Conservation (phyloP, 1,284 basidiomycete species). For the Bjerkandera adusta region DNA sequence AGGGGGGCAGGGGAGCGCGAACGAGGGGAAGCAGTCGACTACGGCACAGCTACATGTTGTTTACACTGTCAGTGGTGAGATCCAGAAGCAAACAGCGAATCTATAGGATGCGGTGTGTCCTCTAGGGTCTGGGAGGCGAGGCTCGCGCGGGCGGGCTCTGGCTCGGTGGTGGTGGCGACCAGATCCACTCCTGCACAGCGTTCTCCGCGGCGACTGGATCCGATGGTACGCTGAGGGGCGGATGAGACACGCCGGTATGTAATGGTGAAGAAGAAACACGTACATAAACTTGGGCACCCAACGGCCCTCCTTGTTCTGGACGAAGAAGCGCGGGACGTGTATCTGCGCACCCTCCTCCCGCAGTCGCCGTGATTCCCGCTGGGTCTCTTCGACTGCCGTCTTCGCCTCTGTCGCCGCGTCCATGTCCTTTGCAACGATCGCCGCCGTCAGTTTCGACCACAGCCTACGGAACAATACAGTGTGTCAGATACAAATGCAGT, state of each 20-base stretch:
- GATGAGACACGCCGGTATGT: conserved; percentile 1
- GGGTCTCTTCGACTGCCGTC: conserved; percentile 88
- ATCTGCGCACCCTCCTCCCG: conserved; percentile 75
- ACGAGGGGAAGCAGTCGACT: background rate
- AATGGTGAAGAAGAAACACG: conserved; percentile 12
- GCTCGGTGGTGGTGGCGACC: conserved; percentile 30
- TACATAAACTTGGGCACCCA: conserved; percentile 84
- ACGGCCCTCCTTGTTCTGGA: conserved; percentile 61
- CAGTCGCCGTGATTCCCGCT: conserved; percentile 77
- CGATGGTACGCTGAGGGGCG: conserved; percentile 56
- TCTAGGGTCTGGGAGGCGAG: conserved; percentile 3
- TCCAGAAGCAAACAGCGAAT: background rate
- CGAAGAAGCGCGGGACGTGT: conserved; percentile 81
- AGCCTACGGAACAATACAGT: conserved; percentile 43
- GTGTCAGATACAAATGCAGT: background rate
- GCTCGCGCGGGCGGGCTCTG: conserved; percentile 1
- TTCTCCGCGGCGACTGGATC: conserved; percentile 64
- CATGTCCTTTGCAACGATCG: conserved; percentile 89
- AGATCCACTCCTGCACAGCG: conserved; percentile 63
- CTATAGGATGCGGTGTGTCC: conserved; percentile 1
- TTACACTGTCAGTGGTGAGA: background rate
- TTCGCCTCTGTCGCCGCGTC: conserved; percentile 92
- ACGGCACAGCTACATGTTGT: background rate
- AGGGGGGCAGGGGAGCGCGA: background rate
- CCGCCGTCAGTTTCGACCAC: conserved; percentile 85